phyloP scores from a whole-genome alignment of 129 eudicot species.

The Centrapalus pauciflorus region DNA sequence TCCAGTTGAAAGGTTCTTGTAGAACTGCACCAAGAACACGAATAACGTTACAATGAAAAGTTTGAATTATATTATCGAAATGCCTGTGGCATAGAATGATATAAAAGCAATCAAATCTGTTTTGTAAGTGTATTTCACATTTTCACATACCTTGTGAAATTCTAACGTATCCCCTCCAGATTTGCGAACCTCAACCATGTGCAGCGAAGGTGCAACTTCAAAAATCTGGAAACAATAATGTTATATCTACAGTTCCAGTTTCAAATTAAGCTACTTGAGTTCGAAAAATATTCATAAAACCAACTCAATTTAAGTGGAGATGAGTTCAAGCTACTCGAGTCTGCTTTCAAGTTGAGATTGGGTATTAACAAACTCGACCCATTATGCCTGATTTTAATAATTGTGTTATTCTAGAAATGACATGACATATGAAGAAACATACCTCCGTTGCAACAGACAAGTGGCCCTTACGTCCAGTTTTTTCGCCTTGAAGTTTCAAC shows the following conservation, averaged over 20 bases:
- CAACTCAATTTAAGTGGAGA: too few species aligned
- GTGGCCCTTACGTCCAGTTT: constrained; percentile 95
- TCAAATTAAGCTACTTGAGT: too few species aligned
- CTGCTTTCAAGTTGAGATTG: too few species aligned
- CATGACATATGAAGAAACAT: constrained; percentile 1
- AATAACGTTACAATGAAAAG: background rate
- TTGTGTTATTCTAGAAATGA: background rate
- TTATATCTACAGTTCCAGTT: background rate
- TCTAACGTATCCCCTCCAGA: constrained; percentile 94
- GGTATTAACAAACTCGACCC: background rate
- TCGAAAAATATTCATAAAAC: too few species aligned
- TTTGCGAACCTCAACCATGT: constrained; percentile 96
- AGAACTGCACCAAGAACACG: constrained; percentile 48
- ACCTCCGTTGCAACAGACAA: constrained; percentile 96
- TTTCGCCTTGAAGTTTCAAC: constrained; percentile 96
- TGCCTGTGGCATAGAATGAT: background rate
- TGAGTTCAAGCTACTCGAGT: too few species aligned
- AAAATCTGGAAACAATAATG: constrained; percentile 41
- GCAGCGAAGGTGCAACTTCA: constrained; percentile 94
- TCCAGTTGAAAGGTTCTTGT: constrained; percentile 87
- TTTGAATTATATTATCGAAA: too few species aligned
- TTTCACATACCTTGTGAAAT: constrained; percentile 69
- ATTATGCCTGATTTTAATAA: too few species aligned
- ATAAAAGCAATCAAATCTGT: background rate
- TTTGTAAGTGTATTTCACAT: background rate